A percentile compares a stretch with the other conserved stretches of the same genome.
These are phyloP conservation scores for Melampsora occidentalis DNA, from an alignment of 1,284 basidiomycete genomes.

Conservation along the genomic window DNA sequence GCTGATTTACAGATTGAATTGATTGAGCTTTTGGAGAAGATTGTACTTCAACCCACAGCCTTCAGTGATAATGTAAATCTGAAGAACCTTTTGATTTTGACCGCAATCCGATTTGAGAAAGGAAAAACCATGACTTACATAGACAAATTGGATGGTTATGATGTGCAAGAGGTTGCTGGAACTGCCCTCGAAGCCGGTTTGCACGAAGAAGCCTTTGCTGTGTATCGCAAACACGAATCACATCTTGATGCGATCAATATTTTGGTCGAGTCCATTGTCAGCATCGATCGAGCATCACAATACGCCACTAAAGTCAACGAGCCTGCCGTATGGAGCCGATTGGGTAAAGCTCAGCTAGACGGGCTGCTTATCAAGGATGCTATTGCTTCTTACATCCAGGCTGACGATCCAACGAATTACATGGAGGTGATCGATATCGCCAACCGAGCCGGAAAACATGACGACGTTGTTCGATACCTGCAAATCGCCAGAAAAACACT, in stretches of 20 bases:
- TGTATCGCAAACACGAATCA: slow-evolving; percentile 92
- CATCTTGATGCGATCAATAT: slow-evolving; percentile 95
- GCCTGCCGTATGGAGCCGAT: slow-evolving; percentile 93
- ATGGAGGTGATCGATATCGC: slow-evolving; percentile 95
- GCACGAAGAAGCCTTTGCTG: slow-evolving; percentile 93
- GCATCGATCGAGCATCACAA: slow-evolving; percentile 91
- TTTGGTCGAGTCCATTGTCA: slow-evolving; percentile 95
- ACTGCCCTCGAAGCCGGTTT: slow-evolving; percentile 95
- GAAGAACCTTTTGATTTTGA: slow-evolving; percentile 90
- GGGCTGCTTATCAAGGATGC: slow-evolving; percentile 97
- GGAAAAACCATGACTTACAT: slow-evolving; percentile 98
- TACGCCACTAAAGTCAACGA: slow-evolving; percentile 96
- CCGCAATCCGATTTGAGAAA: slow-evolving; percentile 95
- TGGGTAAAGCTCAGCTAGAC: slow-evolving; percentile 99
- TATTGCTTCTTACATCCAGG: slow-evolving; percentile 99
- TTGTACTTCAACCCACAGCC: slow-evolving; percentile 92
- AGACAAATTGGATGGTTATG: slow-evolving; percentile 94
- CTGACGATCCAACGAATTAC: slow-evolving; percentile 93
- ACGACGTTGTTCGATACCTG: slow-evolving; percentile 93
- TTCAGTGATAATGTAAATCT: slow-evolving; percentile 97
- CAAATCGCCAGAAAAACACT: slow-evolving; percentile 99
- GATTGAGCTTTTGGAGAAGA: slow-evolving; percentile 97
- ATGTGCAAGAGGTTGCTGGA: slow-evolving; percentile 88
- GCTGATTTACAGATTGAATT: slow-evolving; percentile 96
- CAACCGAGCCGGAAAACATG: slow-evolving; percentile 92